phyloP scores from a whole-genome alignment of 1,284 basidiomycete genomes.

The Tylopilus sp. region DNA sequence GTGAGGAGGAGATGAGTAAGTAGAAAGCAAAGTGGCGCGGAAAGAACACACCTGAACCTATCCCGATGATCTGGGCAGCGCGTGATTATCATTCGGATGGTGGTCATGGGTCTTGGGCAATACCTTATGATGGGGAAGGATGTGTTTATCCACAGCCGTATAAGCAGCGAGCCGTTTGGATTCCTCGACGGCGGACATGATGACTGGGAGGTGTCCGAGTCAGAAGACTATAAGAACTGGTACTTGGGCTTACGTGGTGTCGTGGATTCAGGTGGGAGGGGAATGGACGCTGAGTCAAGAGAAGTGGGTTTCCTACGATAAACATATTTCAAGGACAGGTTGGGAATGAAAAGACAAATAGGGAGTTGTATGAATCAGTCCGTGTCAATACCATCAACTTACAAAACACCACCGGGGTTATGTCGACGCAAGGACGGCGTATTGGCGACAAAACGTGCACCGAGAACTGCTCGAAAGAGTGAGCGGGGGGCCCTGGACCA shows the following conservation, averaged over 20 bases:
- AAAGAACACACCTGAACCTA: constrained; percentile 77
- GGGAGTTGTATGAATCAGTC: too few species aligned
- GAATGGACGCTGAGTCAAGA: constrained; percentile 17
- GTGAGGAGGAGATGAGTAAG: constrained; percentile 34
- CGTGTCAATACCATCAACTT: constrained; percentile 35
- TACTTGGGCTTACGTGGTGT: constrained; percentile 20
- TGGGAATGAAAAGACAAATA: not conserved
- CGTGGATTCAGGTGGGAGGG: constrained; percentile 1
- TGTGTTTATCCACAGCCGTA: constrained; percentile 93
- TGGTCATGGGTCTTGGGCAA: constrained; percentile 33
- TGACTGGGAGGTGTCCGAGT: constrained; percentile 13
- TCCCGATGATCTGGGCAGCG: constrained; percentile 82
- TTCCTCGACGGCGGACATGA: constrained; percentile 64
- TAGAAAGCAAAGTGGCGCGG: not conserved
- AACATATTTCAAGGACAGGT: not conserved
- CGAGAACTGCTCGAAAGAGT: too few species aligned
- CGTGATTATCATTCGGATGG: constrained; percentile 10
- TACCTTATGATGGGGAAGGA: constrained; percentile 87
- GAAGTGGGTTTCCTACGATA: constrained; percentile 24
- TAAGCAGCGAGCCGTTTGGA: constrained; percentile 95
- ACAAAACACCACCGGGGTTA: constrained; percentile 22
- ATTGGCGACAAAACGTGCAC: constrained; percentile 31
- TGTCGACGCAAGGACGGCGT: constrained; percentile 42
- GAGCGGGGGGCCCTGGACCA: too few species aligned
- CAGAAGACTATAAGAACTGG: not conserved